These are phyloP conservation scores for Withania somnifera DNA, from an alignment of 305 asterid genomes.

Conservation along the genomic window DNA sequence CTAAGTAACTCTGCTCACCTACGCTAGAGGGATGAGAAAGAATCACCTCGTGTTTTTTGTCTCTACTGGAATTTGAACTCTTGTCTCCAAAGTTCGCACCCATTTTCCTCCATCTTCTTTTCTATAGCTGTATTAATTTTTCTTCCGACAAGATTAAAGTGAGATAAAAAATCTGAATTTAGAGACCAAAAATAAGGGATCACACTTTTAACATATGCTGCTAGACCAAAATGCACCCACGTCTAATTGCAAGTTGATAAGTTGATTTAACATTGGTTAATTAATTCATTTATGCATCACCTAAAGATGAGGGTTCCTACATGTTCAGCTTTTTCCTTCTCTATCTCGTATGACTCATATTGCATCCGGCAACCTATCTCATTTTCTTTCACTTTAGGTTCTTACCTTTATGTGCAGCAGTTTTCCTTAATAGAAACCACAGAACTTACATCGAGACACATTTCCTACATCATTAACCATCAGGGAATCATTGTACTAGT, in stretches of 20 bases:
- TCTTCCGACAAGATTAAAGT: neutral
- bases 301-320: neutral
- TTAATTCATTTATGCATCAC: neutral
- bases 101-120: neutral
- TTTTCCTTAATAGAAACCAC: neutral
- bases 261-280: neutral
- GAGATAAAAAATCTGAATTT: neutral
- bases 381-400: constrained; percentile 1
- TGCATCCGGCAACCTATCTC: neutral
- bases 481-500: neutral
- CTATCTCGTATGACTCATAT: neutral
- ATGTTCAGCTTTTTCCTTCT: neutral
- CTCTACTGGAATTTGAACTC: neutral
- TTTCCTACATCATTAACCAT: neutral
- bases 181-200: neutral
- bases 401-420: neutral
- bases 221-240: too few relatives aligned
- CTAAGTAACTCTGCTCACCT: neutral
- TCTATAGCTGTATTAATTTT: neutral
- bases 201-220: neutral
- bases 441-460: neutral
- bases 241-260: neutral
- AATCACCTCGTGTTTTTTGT: neutral
- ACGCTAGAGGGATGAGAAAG: neutral
- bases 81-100: neutral